Evolutionary conservation across 305 asterid genomes (phyloP).

Genomic region (Andrographis paniculata): DNA sequence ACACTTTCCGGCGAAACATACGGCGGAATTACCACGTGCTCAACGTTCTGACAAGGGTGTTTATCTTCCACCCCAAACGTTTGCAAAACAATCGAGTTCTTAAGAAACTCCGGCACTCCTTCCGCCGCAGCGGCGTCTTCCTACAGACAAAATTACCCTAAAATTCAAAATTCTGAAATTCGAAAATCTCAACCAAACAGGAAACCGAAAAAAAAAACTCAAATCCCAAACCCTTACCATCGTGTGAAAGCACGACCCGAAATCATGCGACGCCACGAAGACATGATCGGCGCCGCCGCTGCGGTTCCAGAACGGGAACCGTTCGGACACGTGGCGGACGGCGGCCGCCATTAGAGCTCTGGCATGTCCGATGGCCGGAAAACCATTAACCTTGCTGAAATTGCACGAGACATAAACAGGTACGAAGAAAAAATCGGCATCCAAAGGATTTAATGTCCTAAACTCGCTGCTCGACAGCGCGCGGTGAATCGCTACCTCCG

Average conservation of each 20-base stretch:
- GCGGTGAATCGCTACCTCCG: slow-evolving; percentile 83
- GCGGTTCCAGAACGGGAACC: slow-evolving; percentile 75
- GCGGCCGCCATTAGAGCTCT: slow-evolving; percentile 55
- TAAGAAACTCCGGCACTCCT: slow-evolving; percentile 66
- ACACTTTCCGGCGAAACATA: slow-evolving; percentile 63
- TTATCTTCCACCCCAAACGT: slow-evolving; percentile 68
- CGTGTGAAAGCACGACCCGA: slow-evolving; percentile 90
- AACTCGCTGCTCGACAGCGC: slow-evolving; percentile 45
- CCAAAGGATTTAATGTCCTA: slow-evolving; percentile 52
- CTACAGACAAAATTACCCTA: slow-evolving; percentile 16
- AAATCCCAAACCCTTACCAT: slow-evolving; percentile 37
- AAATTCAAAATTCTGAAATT: neutral
- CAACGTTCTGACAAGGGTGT: slow-evolving; percentile 85
- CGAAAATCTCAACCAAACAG: neutral
- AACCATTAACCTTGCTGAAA: slow-evolving; percentile 81
- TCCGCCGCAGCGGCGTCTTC: slow-evolving; percentile 75
- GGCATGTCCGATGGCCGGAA: slow-evolving; percentile 94
- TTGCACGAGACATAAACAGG: slow-evolving; percentile 88
- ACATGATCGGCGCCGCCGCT: slow-evolving; percentile 79
- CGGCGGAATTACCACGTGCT: slow-evolving; percentile 74
- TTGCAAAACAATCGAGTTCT: slow-evolving; percentile 58
- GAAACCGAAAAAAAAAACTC: neutral
- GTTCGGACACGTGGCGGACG: slow-evolving; percentile 32
- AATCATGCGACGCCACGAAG: slow-evolving; percentile 91
- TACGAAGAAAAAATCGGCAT: slow-evolving; percentile 88